phyloP scores from a whole-genome alignment of 106 monocot species.

The Phalaenopsis aphrodite region DNA sequence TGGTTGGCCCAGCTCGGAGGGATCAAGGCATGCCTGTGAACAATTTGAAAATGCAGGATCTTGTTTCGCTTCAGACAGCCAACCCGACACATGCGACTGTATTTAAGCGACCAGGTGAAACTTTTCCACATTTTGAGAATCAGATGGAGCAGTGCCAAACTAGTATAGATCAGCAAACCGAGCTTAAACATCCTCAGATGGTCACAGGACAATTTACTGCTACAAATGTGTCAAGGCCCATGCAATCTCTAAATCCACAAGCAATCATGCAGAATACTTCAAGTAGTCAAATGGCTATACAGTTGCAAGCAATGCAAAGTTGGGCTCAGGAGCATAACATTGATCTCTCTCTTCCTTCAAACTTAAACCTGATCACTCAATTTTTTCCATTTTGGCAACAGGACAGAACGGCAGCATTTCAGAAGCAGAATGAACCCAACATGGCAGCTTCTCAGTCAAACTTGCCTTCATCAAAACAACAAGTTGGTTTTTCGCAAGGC shows the following conservation, averaged over 20 bases:
- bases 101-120: slow-evolving; percentile 29
- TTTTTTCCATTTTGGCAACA: slow-evolving; percentile 57
- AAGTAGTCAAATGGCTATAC: slow-evolving; percentile 51
- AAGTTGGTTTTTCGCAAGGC: slow-evolving; percentile 32
- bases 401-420: slow-evolving; percentile 33
- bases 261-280: slow-evolving; percentile 26
- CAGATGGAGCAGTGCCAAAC: slow-evolving; percentile 26
- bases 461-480: slow-evolving; percentile 28
- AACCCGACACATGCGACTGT: slow-evolving; percentile 26
- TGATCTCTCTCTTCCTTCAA: slow-evolving; percentile 72
- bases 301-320: slow-evolving; percentile 61
- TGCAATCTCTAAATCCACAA: slow-evolving; percentile 29
- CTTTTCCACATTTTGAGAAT: slow-evolving; percentile 23
- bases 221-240: slow-evolving; percentile 28
- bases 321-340: slow-evolving; percentile 84
- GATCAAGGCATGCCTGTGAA: slow-evolving; percentile 38
- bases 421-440: slow-evolving; percentile 39
- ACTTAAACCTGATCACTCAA: slow-evolving; percentile 59
- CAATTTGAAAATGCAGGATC: slow-evolving; percentile 63
- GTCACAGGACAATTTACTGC: slow-evolving; percentile 31
- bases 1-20: slow-evolving; percentile 27
- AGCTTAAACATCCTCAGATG: slow-evolving; percentile 31
- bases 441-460: slow-evolving; percentile 17
- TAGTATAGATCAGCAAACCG: slow-evolving; percentile 37
- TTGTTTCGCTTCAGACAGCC: slow-evolving; percentile 46